A percentile compares a stretch with the other conserved stretches of the same genome.
Evolutionary conservation across 176 grass and related monocot genomes (phyloP).

Genomic region (Lolium rigidum): DNA sequence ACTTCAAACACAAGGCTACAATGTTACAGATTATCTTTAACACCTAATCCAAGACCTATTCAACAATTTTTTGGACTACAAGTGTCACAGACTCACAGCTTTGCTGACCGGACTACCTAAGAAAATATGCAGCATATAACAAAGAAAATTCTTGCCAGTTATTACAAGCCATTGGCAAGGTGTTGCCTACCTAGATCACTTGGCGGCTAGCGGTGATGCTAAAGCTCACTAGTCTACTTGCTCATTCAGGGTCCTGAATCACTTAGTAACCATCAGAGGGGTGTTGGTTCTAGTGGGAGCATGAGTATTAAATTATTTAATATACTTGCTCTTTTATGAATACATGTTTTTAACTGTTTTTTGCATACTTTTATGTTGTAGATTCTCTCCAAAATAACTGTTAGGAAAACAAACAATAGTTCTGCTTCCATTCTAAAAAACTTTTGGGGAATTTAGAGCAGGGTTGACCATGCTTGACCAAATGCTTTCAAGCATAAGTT

Average conservation of each 20-base stretch:
- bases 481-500: not conserved
- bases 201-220: too few species aligned
- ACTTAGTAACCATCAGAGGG: too few species aligned
- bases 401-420: not conserved
- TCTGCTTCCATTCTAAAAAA: not conserved
- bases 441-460: not conserved
- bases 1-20: not conserved
- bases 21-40: not conserved
- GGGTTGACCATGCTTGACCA: not conserved
- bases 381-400: not conserved
- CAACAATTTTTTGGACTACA: not conserved
- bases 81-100: not conserved
- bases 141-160: not conserved
- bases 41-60: not conserved
- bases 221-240: too few species aligned
- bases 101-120: not conserved
- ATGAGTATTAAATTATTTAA: too few species aligned
- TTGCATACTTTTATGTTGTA: too few species aligned
- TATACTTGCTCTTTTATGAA: too few species aligned
- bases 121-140: not conserved
- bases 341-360: too few species aligned
- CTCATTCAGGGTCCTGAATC: too few species aligned
- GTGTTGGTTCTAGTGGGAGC: too few species aligned
- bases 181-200: too few species aligned
- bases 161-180: too few species aligned